Evolutionary conservation across 2,329 filamentous ascomycete genomes (phyloP).

Genomic region (Aurifilum marmelostoma): DNA sequence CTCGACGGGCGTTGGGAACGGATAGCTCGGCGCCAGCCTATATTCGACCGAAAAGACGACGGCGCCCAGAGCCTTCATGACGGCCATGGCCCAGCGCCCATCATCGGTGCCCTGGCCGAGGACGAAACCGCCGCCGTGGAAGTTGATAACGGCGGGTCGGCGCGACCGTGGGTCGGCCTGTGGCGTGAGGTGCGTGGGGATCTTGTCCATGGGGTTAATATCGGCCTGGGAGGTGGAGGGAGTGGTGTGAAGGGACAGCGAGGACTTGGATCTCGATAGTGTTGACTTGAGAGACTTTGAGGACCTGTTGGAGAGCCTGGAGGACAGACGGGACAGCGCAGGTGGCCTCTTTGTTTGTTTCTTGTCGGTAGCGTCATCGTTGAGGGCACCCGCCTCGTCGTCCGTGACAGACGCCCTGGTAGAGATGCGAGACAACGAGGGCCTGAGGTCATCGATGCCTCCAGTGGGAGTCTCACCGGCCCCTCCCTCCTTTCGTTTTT

Average conservation of each 20-base stretch:
- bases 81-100: constrained; percentile 60
- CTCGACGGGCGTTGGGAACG: constrained; percentile 67
- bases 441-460: constrained; percentile 13
- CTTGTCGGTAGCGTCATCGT: neutral
- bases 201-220: constrained; percentile 25
- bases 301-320: constrained; percentile 21
- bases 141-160: constrained; percentile 65
- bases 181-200: constrained; percentile 22
- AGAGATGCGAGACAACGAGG: constrained; percentile 28
- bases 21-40: constrained; percentile 66
- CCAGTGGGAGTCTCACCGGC: constrained; percentile 28
- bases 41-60: constrained; percentile 69
- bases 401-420: constrained; percentile 27
- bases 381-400: constrained; percentile 16
- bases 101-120: constrained; percentile 66
- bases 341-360: constrained; percentile 9
- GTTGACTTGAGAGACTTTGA: constrained; percentile 18
- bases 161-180: constrained; percentile 28
- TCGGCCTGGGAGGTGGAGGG: constrained; percentile 12
- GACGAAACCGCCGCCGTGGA: constrained; percentile 70
- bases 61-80: constrained; percentile 55
- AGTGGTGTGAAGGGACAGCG: constrained; percentile 20
- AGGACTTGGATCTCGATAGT: neutral
- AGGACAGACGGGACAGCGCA: constrained; percentile 24
- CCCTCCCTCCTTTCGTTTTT: constrained; percentile 17